These are phyloP conservation scores for Alternaria hordeiaustralica DNA, from an alignment of 2,329 filamentous ascomycete species.

Conservation along the genomic window DNA sequence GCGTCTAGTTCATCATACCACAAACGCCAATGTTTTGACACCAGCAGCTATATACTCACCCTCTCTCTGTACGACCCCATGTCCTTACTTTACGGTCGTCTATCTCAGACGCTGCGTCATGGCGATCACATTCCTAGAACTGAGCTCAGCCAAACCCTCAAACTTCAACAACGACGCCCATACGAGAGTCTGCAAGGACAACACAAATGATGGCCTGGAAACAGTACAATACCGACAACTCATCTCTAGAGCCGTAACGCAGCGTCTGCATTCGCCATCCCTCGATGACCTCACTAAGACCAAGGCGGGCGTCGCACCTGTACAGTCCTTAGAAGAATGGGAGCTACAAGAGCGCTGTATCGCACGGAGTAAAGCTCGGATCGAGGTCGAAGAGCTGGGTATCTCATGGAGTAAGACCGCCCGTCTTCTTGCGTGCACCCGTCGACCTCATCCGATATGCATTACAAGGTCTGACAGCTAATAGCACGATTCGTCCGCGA, in stretches of 20 bases:
- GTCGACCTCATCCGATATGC: background rate
- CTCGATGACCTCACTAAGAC: background rate
- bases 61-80: background rate
- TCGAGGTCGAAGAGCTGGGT: background rate
- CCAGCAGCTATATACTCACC: background rate
- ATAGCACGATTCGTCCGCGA: conserved; percentile 1
- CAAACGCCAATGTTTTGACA: background rate
- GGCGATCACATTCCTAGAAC: background rate
- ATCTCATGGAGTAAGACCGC: background rate
- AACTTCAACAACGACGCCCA: background rate
- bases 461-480: background rate
- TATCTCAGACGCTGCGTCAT: background rate
- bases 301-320: background rate
- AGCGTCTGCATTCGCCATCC: conserved; percentile 19
- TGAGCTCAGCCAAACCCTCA: background rate
- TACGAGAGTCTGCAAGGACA: background rate
- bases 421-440: background rate
- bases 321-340: background rate
- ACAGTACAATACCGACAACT: conserved; percentile 22
- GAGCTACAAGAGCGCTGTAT: background rate
- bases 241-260: conserved; percentile 21
- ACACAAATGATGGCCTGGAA: background rate
- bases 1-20: background rate
- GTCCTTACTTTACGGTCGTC: background rate
- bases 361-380: background rate